Conservation (phyloP, 768 basidiomycete genomes). For the Termitomyces sp. region DNA sequence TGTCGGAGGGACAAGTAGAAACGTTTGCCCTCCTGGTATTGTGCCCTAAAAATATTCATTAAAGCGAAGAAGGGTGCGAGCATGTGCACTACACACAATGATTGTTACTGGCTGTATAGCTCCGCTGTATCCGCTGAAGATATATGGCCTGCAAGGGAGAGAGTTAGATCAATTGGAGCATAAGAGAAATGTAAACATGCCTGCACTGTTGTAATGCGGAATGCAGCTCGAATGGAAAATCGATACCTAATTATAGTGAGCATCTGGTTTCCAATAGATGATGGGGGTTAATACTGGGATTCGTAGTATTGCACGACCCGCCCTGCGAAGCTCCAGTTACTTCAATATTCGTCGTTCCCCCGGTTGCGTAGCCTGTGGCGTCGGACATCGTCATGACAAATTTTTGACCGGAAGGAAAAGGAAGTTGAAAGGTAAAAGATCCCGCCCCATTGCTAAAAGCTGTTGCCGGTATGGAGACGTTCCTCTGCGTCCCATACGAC, state of each 20-base stretch:
- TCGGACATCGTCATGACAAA: slow-evolving; percentile 71
- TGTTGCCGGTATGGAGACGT: slow-evolving; percentile 51
- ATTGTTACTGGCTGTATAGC: slow-evolving; percentile 56
- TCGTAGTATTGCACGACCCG: slow-evolving; percentile 48
- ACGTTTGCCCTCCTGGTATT: slow-evolving; percentile 57
- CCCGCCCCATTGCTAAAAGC: slow-evolving; percentile 54
- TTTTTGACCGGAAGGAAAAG: slow-evolving; percentile 31
- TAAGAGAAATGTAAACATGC: slow-evolving; percentile 29
- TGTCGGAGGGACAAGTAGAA: slow-evolving; percentile 39
- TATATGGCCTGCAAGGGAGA: slow-evolving; percentile 35
- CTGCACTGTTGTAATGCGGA: slow-evolving; percentile 58
- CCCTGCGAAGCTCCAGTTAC: slow-evolving; percentile 45
- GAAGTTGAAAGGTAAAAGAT: slow-evolving; percentile 45
- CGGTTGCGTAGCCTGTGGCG: slow-evolving; percentile 62
- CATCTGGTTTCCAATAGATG: neutral
- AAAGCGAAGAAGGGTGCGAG: neutral
- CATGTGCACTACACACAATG: slow-evolving; percentile 31
- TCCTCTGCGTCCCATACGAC: slow-evolving; percentile 52
- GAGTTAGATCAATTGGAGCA: neutral
- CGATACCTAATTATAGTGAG: slow-evolving; percentile 23
- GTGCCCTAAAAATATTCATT: slow-evolving; percentile 38
- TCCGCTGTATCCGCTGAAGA: slow-evolving; percentile 38
- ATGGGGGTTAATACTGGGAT: slow-evolving; percentile 27
- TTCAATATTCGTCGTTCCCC: slow-evolving; percentile 51
- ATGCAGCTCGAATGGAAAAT: slow-evolving; percentile 50